These are phyloP conservation scores for Pyricularia grisea DNA, from an alignment of 2,329 filamentous ascomycete species.

Conservation along the genomic window DNA sequence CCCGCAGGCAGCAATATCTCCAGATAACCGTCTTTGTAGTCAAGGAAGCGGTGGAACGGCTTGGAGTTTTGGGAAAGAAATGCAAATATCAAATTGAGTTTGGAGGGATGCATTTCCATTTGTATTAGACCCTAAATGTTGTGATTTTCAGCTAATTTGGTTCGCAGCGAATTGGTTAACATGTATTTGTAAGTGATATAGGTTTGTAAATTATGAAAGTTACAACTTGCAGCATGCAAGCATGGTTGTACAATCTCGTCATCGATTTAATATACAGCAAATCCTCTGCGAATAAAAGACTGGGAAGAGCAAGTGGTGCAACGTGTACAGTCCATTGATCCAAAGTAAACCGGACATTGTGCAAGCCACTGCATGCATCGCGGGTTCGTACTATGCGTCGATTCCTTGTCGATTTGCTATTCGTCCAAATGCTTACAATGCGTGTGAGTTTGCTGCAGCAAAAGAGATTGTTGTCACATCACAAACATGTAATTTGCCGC, in stretches of 20 bases:
- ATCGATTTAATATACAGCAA: neutral
- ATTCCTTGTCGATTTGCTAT: neutral
- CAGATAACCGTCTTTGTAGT: neutral
- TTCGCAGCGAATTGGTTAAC: neutral
- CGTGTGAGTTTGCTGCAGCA: neutral
- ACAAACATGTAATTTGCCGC: neutral
- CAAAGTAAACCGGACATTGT: neutral
- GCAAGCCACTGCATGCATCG: neutral
- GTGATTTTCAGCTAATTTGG: neutral
- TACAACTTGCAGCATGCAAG: neutral
- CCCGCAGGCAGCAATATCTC: neutral
- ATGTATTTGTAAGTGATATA: neutral
- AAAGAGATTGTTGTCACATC: neutral
- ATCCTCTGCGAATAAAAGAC: neutral
- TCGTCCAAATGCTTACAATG: neutral
- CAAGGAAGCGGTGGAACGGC: neutral
- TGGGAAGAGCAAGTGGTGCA: neutral
- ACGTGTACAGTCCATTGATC: neutral
- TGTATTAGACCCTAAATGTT: neutral
- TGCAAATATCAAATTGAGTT: neutral
- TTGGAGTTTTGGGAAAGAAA: neutral
- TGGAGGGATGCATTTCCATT: neutral
- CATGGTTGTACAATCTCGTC: neutral
- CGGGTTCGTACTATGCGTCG: neutral
- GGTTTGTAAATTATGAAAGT: neutral